Evolutionary conservation across 1,284 basidiomycete genomes (phyloP).

Genomic region (Rhodofomes roseus): DNA sequence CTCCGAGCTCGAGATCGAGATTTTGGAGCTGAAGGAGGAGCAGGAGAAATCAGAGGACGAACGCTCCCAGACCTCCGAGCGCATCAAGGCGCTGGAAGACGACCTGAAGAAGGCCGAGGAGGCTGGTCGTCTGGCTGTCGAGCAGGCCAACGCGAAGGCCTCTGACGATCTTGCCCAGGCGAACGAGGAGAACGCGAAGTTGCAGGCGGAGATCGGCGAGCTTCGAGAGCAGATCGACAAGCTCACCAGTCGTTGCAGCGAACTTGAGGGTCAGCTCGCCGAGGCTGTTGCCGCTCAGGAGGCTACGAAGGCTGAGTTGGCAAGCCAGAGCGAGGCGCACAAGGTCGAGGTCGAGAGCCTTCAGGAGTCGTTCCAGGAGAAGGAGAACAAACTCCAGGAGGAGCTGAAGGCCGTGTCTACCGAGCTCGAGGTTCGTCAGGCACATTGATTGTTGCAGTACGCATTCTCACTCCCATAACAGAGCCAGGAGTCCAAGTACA

Average conservation of each 20-base stretch:
- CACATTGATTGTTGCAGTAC: not conserved
- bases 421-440: slow-evolving; percentile 57
- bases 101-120: slow-evolving; percentile 45
- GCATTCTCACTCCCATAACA: slow-evolving; percentile 24
- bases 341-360: slow-evolving; percentile 45
- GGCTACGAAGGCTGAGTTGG: slow-evolving; percentile 33
- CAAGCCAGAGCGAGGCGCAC: slow-evolving; percentile 28
- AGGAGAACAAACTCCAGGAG: slow-evolving; percentile 54
- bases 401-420: slow-evolving; percentile 52
- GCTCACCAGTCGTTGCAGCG: slow-evolving; percentile 42
- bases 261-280: slow-evolving; percentile 43
- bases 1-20: slow-evolving; percentile 74
- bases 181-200: slow-evolving; percentile 39
- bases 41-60: slow-evolving; percentile 65
- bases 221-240: slow-evolving; percentile 43
- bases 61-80: slow-evolving; percentile 41
- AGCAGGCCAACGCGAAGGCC: slow-evolving; percentile 51
- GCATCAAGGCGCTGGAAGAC: slow-evolving; percentile 49
- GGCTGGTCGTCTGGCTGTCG: slow-evolving; percentile 46
- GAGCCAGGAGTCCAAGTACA: slow-evolving; percentile 68
- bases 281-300: slow-evolving; percentile 44
- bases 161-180: slow-evolving; percentile 39
- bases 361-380: slow-evolving; percentile 42
- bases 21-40: slow-evolving; percentile 72
- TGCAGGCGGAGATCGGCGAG: slow-evolving; percentile 43